Base-by-base conservation (phyloP, 2,329 filamentous ascomycete genomes). In the Blumeria graminis region DNA sequence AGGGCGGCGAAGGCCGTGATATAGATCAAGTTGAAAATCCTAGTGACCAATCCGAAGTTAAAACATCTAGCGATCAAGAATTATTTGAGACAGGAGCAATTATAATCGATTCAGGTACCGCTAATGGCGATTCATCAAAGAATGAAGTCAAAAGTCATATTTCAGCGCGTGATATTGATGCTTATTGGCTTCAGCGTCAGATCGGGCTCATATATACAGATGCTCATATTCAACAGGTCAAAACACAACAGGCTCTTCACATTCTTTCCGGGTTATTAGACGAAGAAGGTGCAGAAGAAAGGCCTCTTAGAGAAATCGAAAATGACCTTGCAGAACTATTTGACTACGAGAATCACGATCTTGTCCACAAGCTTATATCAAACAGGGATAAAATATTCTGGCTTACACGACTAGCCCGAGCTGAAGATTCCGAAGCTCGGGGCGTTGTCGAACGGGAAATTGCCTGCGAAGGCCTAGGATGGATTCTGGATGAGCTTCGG, bases 281-380 rank as follows among this genome's bases (percentile, higher is more conserved):
- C 22, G 77, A 81, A 63, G 82, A 85, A 55, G 82, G 84, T 56
- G 88, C 84, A 14, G 82, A 90, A 58, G 87, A 93, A 64, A 89
- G 86, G 68, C 77, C 85, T 13, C 73, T 96, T 34, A 82, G 90
- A 64, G 90, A 98, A 65, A 89, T 96, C 57, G 92, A 98, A 66
- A 98, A 98, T 68, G 92, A 98, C 60, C 74, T 98, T 57, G 96
- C 96, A 85, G 92, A 95, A 64, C 76, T 98, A 0, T 96, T 98
- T 63, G 92, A 98, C 64, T 98, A 94, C 65, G 90, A 96, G 64
- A 85, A 95, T 65, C 87, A 93, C 59, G 88, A 95, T 61, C 76
- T 95, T 56, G 92, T 96, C 32, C 82, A 86, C 61, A 90, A 87
- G 68, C 76, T 98, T 14, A 88, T 96, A 57, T 80, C 83, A 62